Base-by-base conservation (phyloP, 2,329 filamentous ascomycete species). In the Cladophialophora carrionii region DNA sequence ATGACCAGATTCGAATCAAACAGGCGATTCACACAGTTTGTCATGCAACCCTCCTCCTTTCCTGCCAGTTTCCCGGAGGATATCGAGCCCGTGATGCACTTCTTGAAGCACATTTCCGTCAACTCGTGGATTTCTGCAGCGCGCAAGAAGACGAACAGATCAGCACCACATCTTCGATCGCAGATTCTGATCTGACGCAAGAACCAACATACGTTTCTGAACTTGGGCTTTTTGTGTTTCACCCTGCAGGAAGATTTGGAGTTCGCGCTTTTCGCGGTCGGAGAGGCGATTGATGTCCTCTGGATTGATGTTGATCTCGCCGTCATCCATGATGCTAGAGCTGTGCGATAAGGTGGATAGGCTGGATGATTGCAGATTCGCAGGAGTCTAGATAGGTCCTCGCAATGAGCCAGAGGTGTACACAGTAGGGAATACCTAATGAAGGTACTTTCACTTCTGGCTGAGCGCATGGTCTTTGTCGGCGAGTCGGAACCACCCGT, bases 1-100 rank as follows among this genome's bases (percentile, higher is more conserved):
- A 96, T 90, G 60, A 91, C 82, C 70, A 90, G 80, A 79, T 94
- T 95, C 68, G 92, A 86, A 78, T 99, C 95, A 80, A 98, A 84
- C 80, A 96, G 98, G 63, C 95, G 85, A 74, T 96, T 91, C 63
- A 98, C 92, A 75, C 95, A 99, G 82, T 96, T 97, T 77, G 88
- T 83, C 76, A 96, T 85, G 78, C 95, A 99, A 8, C 83, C 80
- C 81, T 95, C 89, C 81, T 99, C 95, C 67, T 79, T 82, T 73
- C 84, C 85, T 71, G 96, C 91, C 71, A 99, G 82, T 73, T 87
- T 86, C 31, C 87, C 85, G 67, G 83, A 85, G 71, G 88, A 88
- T 76, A 97, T 89, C 64, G 83, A 84, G 61, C 87, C 83, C 8
- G 90, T 89, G 67, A 97, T 83, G 83, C 95, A 99, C 82, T 97